Conservation (phyloP, 106 monocot species). For the Triglochin maritima region DNA sequence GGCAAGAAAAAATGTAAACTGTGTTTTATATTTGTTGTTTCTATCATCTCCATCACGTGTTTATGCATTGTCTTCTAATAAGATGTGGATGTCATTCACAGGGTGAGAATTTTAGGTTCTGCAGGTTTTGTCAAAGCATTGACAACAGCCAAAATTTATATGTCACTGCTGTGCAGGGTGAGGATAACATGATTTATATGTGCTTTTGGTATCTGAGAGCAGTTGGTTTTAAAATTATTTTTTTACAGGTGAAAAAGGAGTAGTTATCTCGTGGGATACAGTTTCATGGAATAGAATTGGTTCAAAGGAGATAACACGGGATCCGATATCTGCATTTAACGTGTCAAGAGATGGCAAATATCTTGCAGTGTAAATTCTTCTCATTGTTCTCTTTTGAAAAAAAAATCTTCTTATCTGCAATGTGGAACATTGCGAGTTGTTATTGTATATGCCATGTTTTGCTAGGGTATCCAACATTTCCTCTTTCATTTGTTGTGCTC, state of each 20-base stretch:
- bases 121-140: slow-evolving; percentile 48
- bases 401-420: not conserved
- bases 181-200: not conserved
- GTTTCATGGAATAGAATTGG: slow-evolving; percentile 56
- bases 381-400: not conserved
- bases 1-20: slow-evolving; percentile 43
- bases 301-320: slow-evolving; percentile 43
- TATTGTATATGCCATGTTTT: too few species aligned
- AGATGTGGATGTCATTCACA: slow-evolving; percentile 17
- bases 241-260: slow-evolving; percentile 49
- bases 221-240: slow-evolving; percentile 3
- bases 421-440: too few species aligned
- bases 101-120: slow-evolving; percentile 77
- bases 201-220: not conserved
- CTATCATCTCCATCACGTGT: not conserved
- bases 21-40: not conserved
- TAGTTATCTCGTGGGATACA: slow-evolving; percentile 56
- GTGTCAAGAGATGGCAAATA: slow-evolving; percentile 3
- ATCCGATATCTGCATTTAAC: slow-evolving; percentile 33
- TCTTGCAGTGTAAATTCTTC: slow-evolving; percentile 10
- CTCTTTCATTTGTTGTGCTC: too few species aligned
- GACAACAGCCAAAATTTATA: slow-evolving; percentile 35
- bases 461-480: too few species aligned
- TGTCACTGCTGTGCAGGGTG: slow-evolving; percentile 60
- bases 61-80: not conserved